Evolutionary conservation across 345 rosid species (phyloP).

Genomic region (Erysimum cheiranthoides): DNA sequence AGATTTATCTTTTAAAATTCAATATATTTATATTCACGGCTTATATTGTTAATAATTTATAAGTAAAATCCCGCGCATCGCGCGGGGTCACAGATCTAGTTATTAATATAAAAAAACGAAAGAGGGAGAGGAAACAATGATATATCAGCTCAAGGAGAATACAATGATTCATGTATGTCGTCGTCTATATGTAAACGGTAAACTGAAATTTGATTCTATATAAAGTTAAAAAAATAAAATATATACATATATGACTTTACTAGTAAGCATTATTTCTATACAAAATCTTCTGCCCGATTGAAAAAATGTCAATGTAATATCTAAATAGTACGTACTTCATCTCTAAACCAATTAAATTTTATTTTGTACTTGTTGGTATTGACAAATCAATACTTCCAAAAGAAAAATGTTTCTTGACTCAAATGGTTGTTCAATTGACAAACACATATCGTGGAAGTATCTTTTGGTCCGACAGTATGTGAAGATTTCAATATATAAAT

Average conservation of each 20-base stretch:
- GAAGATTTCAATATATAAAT: constrained; percentile 20
- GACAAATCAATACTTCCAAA: constrained; percentile 27
- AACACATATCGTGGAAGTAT: constrained; percentile 28
- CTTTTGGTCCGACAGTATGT: constrained; percentile 23
- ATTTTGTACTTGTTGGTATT: constrained; percentile 28
- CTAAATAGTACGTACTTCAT: not conserved
- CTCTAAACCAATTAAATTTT: constrained; percentile 1
- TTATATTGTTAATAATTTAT: too few species aligned
- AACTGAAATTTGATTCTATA: too few species aligned
- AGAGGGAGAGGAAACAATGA: too few species aligned
- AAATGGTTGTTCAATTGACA: constrained; percentile 23
- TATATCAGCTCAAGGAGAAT: not conserved
- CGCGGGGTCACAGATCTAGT: too few species aligned
- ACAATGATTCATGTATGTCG: too few species aligned
- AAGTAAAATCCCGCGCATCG: too few species aligned
- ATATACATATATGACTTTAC: not conserved
- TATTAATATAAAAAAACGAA: too few species aligned
- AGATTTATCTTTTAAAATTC: too few species aligned
- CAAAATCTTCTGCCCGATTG: constrained; percentile 16
- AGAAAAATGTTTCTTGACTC: not conserved
- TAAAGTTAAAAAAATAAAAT: too few species aligned
- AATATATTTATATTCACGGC: too few species aligned
- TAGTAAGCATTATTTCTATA: not conserved
- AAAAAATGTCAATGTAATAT: not conserved
- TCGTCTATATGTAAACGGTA: too few species aligned